Base-by-base conservation (phyloP, 2,329 filamentous ascomycete species). In the Botrytis tulipae region DNA sequence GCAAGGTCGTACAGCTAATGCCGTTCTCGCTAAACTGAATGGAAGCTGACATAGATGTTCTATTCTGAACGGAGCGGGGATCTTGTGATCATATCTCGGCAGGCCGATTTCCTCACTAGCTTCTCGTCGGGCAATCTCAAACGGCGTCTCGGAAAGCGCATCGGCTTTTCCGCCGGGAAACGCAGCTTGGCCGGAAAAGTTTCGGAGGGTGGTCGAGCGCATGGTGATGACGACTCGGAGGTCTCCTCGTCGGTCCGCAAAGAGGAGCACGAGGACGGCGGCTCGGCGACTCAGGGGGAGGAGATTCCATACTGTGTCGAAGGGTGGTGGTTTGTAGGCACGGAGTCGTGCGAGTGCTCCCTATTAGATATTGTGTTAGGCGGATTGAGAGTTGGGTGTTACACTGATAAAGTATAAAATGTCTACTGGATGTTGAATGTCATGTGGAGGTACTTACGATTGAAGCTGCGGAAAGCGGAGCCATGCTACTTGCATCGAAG, bases 31-130 rank as follows among this genome's bases (percentile, higher is more conserved):
- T 25, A 95, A 86, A 79, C 89, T 92, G 73, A 90, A 90, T 40
- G 95, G 95, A 4, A 98, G 86, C 80, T 92, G 89, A 84, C 94
- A 97, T 61, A 98, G 89, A 80, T 96, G 92, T 83, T 98, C 95
- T 77, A 98, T 91, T 72, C 87, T 86, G 83, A 97, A 98, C 1
- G 93, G 93, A 20, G 85, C 84, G 2, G 93, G 93, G 44, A 97
- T 87, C 74, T 88, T 88, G 73, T 81, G 79, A 80, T 94, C 89
- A 77, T 90, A 86, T 79, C 91, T 86, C 1, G 95, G 93, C 4
- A 98, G 89, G 1, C 95, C 95, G 76, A 98, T 97, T 82, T 98
- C 95, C 82, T 98, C 95, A 82, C 88, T 92, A 1, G 95, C 95
- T 85, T 98, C 95, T 76, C 95, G 90, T 35, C 95, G 90, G 14